Evolutionary conservation across 2,329 filamentous ascomycete genomes (phyloP).

Genomic region (Aspergillus sp.): DNA sequence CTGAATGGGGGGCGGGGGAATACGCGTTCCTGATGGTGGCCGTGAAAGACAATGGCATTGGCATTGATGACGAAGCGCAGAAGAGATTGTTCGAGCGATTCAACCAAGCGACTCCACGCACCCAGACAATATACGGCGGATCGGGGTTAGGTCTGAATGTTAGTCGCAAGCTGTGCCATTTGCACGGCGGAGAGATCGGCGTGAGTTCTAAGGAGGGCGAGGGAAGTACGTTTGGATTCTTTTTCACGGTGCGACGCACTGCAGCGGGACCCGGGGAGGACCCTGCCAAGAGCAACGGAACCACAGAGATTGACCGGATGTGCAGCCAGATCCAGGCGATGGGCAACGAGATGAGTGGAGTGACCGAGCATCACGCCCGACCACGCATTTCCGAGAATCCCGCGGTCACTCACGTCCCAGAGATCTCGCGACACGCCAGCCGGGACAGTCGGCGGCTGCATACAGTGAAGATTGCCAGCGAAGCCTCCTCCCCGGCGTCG

Average conservation of each 20-base stretch:
- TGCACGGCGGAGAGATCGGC: slow-evolving; percentile 78
- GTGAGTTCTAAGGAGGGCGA: slow-evolving; percentile 60
- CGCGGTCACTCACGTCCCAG: slow-evolving; percentile 10
- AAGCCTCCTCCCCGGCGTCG: neutral
- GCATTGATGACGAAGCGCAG: slow-evolving; percentile 70
- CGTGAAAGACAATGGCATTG: slow-evolving; percentile 75
- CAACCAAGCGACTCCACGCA: slow-evolving; percentile 73
- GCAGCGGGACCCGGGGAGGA: slow-evolving; percentile 1
- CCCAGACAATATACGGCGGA: slow-evolving; percentile 77
- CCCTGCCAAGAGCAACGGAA: neutral
- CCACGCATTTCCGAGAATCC: slow-evolving; percentile 21
- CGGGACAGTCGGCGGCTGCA: slow-evolving; percentile 13
- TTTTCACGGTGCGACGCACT: slow-evolving; percentile 50
- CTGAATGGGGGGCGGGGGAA: slow-evolving; percentile 60
- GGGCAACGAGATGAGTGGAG: slow-evolving; percentile 20
- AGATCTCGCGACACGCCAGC: slow-evolving; percentile 8
- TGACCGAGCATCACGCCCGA: slow-evolving; percentile 11
- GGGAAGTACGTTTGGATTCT: slow-evolving; percentile 62
- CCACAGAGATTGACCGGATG: slow-evolving; percentile 19
- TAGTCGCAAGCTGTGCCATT: slow-evolving; percentile 73
- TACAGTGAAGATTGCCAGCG: slow-evolving; percentile 11
- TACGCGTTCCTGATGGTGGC: slow-evolving; percentile 69
- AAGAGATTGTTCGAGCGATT: slow-evolving; percentile 76
- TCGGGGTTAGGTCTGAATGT: slow-evolving; percentile 79
- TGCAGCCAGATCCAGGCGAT: slow-evolving; percentile 21